Conservation (phyloP, 176 grass and related monocot genomes). For the Chrysopogon serrulatus region DNA sequence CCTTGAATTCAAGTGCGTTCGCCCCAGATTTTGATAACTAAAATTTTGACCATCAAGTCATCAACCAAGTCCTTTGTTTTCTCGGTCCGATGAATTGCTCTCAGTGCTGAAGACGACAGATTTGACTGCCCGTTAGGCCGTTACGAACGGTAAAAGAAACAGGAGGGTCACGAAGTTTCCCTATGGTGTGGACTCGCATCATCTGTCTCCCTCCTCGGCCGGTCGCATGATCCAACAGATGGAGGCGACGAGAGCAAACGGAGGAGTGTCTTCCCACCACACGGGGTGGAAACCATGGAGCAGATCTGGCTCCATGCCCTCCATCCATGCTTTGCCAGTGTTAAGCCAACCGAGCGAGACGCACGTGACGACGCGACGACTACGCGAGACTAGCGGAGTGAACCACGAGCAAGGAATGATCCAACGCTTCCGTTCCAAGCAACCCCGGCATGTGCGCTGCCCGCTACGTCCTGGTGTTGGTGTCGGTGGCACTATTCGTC, state of each 20-base stretch:
- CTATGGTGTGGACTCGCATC: background rate
- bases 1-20: too few species aligned
- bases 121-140: background rate
- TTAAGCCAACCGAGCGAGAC: too few species aligned
- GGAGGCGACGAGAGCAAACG: background rate
- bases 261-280: background rate
- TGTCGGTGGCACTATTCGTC: background rate
- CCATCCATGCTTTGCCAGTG: background rate
- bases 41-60: background rate
- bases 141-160: background rate
- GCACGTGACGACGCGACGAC: too few species aligned
- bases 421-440: constrained; percentile 5
- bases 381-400: background rate
- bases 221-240: background rate
- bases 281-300: background rate
- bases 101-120: background rate
- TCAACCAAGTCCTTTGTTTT: background rate
- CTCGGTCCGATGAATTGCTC: background rate
- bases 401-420: background rate
- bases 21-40: too few species aligned
- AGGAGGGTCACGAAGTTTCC: background rate
- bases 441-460: background rate
- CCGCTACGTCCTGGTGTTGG: background rate
- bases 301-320: background rate
- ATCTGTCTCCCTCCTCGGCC: background rate